Percentiles rank a stretch among this genome's conserved stretches.
phyloP scores from a whole-genome alignment of 345 rosid species.

The Eucalyptus pauciflora region DNA sequence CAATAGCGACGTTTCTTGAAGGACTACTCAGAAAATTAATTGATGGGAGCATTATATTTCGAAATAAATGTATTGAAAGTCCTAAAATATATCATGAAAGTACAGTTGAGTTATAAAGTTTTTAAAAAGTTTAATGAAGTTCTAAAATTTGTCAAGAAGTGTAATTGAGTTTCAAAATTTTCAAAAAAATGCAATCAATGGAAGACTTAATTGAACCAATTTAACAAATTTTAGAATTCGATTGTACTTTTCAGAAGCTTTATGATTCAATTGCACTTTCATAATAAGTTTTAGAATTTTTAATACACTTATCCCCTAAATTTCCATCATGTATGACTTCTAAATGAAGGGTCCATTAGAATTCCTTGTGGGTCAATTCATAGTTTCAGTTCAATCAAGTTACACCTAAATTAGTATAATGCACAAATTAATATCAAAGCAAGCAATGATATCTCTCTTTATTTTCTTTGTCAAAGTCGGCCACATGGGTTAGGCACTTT shows the following conservation, averaged over 20 bases:
- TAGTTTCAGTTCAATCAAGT: not conserved
- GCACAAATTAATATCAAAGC: not conserved
- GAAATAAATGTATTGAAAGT: accelerated
- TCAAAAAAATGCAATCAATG: too few relatives aligned
- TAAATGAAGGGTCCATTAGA: not conserved
- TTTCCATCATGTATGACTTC: not conserved
- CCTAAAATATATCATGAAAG: too few relatives aligned
- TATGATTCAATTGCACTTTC: too few relatives aligned
- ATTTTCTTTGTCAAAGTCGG: not conserved
- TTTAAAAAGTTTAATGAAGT: too few relatives aligned
- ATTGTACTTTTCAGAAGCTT: accelerated
- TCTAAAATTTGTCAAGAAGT: too few relatives aligned
- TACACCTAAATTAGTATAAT: not conserved
- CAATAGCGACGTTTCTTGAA: not conserved
- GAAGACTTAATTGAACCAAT: too few relatives aligned
- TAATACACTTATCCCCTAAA: accelerated
- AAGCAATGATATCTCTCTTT: not conserved
- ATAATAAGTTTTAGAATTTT: accelerated
- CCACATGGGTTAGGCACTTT: not conserved
- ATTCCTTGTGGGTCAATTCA: not conserved
- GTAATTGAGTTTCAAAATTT: too few relatives aligned
- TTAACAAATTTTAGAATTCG: accelerated
- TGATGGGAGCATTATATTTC: not conserved
- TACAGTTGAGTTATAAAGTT: too few relatives aligned
- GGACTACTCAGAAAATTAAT: not conserved